Evolutionary conservation across 495 filamentous ascomycete species (phyloP).

Genomic region (Sporormia fimetaria): DNA sequence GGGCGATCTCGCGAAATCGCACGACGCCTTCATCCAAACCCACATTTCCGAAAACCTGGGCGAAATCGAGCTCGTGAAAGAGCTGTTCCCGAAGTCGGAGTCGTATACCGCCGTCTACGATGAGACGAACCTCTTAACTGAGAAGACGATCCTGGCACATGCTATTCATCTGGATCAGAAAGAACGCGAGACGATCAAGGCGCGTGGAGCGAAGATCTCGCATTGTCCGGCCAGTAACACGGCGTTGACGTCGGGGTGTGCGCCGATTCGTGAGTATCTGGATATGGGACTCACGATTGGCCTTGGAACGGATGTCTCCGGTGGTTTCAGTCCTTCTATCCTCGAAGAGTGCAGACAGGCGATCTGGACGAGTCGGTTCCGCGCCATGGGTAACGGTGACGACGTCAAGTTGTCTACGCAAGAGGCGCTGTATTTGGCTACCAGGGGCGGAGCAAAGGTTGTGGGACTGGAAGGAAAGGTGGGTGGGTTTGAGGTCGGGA

Average conservation of each 20-base stretch:
- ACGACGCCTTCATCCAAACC: slow-evolving; percentile 64
- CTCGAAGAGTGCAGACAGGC: slow-evolving; percentile 73
- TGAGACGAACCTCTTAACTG: slow-evolving; percentile 50
- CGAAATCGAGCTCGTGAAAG: slow-evolving; percentile 58
- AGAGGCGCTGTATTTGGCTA: slow-evolving; percentile 80
- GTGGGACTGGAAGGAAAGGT: slow-evolving; percentile 57
- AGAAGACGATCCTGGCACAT: slow-evolving; percentile 75
- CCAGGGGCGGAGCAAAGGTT: slow-evolving; percentile 65
- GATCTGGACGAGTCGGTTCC: slow-evolving; percentile 56
- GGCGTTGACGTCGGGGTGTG: slow-evolving; percentile 61
- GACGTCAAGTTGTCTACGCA: slow-evolving; percentile 57
- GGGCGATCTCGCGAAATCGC: slow-evolving; percentile 49
- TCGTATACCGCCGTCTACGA: slow-evolving; percentile 78
- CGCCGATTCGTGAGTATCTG: slow-evolving; percentile 59
- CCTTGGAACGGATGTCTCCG: slow-evolving; percentile 79
- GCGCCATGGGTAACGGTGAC: slow-evolving; percentile 42
- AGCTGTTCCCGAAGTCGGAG: slow-evolving; percentile 53
- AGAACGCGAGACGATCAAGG: slow-evolving; percentile 53
- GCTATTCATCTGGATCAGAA: slow-evolving; percentile 57
- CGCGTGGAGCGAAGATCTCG: slow-evolving; percentile 50
- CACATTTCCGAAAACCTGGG: slow-evolving; percentile 77
- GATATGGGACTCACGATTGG: slow-evolving; percentile 66
- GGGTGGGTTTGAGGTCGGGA: slow-evolving; percentile 72
- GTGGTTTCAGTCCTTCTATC: slow-evolving; percentile 69
- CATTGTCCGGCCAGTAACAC: slow-evolving; percentile 86